These are phyloP conservation scores for Kwoniella dendrophila DNA, from an alignment of 768 basidiomycete genomes.

Conservation along the genomic window DNA sequence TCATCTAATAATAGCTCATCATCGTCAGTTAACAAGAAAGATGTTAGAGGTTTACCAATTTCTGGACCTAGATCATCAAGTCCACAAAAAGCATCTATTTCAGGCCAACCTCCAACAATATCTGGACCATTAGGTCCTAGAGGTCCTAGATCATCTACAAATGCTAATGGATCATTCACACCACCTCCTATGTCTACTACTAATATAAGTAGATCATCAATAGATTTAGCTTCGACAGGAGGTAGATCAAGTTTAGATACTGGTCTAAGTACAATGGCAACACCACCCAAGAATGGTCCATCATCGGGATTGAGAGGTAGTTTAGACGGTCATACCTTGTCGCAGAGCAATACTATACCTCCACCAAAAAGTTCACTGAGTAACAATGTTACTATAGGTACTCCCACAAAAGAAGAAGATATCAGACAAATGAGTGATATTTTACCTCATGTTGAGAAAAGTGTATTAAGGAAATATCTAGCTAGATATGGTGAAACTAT, in stretches of 20 bases:
- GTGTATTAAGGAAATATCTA: conserved; percentile 40
- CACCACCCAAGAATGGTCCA: neutral
- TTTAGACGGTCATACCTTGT: conserved; percentile 6
- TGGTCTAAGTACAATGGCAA: conserved; percentile 23
- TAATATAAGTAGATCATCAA: neutral
- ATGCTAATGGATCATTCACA: conserved; percentile 25
- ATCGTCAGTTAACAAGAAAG: conserved; percentile 33
- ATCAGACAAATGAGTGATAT: conserved; percentile 44
- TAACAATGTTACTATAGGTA: neutral
- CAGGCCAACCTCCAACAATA: conserved; percentile 13
- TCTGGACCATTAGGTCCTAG: conserved; percentile 37
- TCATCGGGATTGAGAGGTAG: conserved; percentile 15
- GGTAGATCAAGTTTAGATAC: conserved; percentile 39
- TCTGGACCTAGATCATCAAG: conserved; percentile 31
- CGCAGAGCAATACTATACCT: neutral
- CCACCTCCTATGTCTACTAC: conserved; percentile 18
- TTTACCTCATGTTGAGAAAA: conserved; percentile 43
- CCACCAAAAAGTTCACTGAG: neutral
- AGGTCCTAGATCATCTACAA: conserved; percentile 26
- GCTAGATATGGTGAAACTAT: conserved; percentile 45
- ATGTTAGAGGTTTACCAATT: conserved; percentile 45
- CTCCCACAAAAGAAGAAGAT: conserved; percentile 33
- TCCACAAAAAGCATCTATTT: conserved; percentile 3
- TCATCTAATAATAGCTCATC: neutral
- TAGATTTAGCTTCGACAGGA: neutral